Base-by-base conservation (phyloP, 805 yeast genomes). In the Candida bentonensis region DNA sequence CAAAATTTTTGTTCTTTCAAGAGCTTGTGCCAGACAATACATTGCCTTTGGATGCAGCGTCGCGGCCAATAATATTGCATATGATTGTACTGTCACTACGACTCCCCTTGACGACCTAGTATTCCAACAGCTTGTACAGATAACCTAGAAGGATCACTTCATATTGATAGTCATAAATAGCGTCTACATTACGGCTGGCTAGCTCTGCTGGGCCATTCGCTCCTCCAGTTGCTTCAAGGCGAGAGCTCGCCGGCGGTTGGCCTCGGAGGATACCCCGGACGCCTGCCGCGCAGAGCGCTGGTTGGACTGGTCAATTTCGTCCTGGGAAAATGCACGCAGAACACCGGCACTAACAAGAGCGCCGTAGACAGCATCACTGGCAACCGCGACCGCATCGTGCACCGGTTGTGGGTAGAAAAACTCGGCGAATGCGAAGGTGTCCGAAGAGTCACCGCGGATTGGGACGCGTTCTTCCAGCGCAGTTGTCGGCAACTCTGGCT, bases 381-480 rank as follows among this genome's bases (percentile, higher is more conserved):
- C 49, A 2, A 50, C 23, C 26, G 67, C 65, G 41, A 85, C 58
- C 22, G 70, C 49, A 2, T 76, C 73, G 45, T 76, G 74, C 2
- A 72, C 27, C 1, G 72, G 57, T 41, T 69, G 76, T 0, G 96
- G 96, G 26, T 41, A 47, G 75, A 88, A 88, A 59, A 88, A 85
- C 53, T 81, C 80, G 25, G 79, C 78, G 49, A 88, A 69, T 45
- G 83, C 78, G 66, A 88, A 88, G 1, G 89, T 82, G 52, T 88
- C 96, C 0, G 92, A 79, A 0, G 96, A 94, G 60, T 87, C 96
- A 30, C 96, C 96, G 22, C 72, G 61, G 9, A 78, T 63, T 57
- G 26, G 51, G 15, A 45, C 55, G 54, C 25, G 50, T 42, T 26
- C 51, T 22, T 22, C 36, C 25, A 47, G 45, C 42, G 42, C 39